Evolutionary conservation across 371 early-diverging fungal species (phyloP), one percentile per base, ranked within the genome.

Genomic region (Mucor lusitanicus): DNA sequence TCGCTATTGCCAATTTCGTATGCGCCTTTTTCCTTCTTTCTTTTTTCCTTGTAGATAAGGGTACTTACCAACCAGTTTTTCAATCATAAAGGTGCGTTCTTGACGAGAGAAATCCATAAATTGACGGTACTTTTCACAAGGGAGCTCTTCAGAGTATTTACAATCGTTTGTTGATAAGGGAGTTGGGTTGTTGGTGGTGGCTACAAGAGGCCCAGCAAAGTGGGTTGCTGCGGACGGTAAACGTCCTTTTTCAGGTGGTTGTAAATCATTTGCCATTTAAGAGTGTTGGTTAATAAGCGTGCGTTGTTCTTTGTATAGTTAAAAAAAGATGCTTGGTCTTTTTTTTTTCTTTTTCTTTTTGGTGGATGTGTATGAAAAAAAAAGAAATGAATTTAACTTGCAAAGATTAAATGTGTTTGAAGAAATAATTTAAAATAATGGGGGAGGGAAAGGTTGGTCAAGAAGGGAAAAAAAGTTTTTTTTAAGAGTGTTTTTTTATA

Each of bases 71-170:
- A 77, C 74, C 39, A 77, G 35, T 57, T 71, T 71, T 64, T 74
- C 77, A 64, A 77, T 72, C 77, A 77, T 77, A 42, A 71, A 67
- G 3, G 74, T 73, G 33, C 74, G 74, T 68, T 77, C 72, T 64
- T 74, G 72, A 56, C 66, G 70, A 56, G 74, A 72, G 15, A 74
- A 68, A 30, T 69, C 72, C 61, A 69, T 57, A 54, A 75, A 75
- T 61, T 75, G 65, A 59, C 69, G 69, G 15, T 74, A 74, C 42
- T 67, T 74, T 65, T 67, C 70, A 56, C 71, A 70, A 21, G 70
- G 74, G 8, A 32, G 73, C 27, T 73, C 74, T 67, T 65, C 65
- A 50, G 32, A 42, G 55, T 63, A 63, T 66, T 50, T 66, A 60
- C 54, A 54, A 39, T 33, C 59, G 33, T 37, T 61, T 23, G 50